Percentiles rank a stretch among this genome's conserved stretches.
Conservation (phyloP, 805 yeast genomes). For the Yamadazyma phyllophila region DNA sequence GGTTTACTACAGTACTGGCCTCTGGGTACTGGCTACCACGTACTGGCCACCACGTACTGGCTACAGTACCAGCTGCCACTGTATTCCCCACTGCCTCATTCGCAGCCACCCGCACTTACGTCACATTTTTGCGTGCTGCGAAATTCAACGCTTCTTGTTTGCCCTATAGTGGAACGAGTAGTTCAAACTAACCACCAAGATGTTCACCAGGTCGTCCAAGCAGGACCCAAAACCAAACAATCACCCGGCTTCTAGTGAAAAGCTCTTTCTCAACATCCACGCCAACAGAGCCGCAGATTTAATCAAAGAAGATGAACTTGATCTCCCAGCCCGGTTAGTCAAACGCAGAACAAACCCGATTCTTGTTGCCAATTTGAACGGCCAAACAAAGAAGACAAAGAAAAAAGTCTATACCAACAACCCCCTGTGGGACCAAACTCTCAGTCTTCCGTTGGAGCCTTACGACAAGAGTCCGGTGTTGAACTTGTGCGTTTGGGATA, state of each 20-base stretch:
- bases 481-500: slow-evolving; percentile 39
- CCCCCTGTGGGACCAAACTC: slow-evolving; percentile 40
- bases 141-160: too few relatives aligned
- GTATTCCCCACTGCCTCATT: too few relatives aligned
- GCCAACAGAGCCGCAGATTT: slow-evolving; percentile 42
- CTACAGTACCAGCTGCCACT: too few relatives aligned
- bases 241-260: slow-evolving; percentile 5
- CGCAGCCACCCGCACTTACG: too few relatives aligned
- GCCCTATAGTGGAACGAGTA: too few relatives aligned
- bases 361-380: slow-evolving; percentile 34
- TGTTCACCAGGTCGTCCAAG: neutral
- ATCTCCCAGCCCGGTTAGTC: slow-evolving; percentile 2
- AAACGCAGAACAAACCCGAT: slow-evolving; percentile 26
- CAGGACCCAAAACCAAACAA: neutral
- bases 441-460: slow-evolving; percentile 28
- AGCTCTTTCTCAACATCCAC: slow-evolving; percentile 28
- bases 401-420: slow-evolving; percentile 32
- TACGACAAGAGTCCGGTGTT: slow-evolving; percentile 30
- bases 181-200: neutral
- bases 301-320: slow-evolving; percentile 14
- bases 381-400: slow-evolving; percentile 25
- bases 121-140: too few relatives aligned
- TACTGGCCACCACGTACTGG: too few relatives aligned
- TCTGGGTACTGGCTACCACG: too few relatives aligned
- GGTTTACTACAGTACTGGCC: too few relatives aligned